These are phyloP conservation scores for Hypomyces rosellus DNA, from an alignment of 2,329 filamentous ascomycete genomes.

Conservation along the genomic window DNA sequence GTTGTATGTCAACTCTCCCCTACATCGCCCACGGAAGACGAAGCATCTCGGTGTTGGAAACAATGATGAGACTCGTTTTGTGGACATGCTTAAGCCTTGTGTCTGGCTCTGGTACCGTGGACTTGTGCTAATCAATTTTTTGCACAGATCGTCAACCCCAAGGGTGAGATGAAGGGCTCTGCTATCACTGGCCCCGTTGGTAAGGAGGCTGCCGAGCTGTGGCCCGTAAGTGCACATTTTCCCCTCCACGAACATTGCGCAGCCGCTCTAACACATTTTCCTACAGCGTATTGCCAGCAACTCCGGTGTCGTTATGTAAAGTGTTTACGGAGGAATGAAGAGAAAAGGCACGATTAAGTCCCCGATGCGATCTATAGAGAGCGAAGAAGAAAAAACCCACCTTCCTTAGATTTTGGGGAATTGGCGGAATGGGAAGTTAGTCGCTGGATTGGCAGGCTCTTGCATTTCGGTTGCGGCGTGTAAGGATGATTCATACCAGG, in stretches of 20 bases:
- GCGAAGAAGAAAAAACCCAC: slow-evolving; percentile 18
- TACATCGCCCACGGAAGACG: background rate
- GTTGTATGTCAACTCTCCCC: slow-evolving; percentile 60
- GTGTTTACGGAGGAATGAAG: slow-evolving; percentile 26
- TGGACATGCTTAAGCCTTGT: background rate
- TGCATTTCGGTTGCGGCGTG: slow-evolving; percentile 50
- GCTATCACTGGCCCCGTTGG: slow-evolving; percentile 98
- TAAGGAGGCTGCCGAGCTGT: slow-evolving; percentile 99
- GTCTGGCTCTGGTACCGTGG: too few species aligned
- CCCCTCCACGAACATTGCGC: background rate
- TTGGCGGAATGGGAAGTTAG: slow-evolving; percentile 22
- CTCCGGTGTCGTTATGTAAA: slow-evolving; percentile 99
- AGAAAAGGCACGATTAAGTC: slow-evolving; percentile 27
- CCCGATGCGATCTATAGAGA: slow-evolving; percentile 30
- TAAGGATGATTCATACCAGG: slow-evolving; percentile 47
- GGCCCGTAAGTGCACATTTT: slow-evolving; percentile 66
- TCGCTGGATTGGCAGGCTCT: slow-evolving; percentile 41
- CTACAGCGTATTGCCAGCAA: slow-evolving; percentile 95
- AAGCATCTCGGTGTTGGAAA: background rate
- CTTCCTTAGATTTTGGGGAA: slow-evolving; percentile 14
- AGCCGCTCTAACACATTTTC: background rate
- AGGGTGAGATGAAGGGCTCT: slow-evolving; percentile 99
- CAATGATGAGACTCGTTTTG: background rate
- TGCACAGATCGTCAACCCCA: slow-evolving; percentile 93
- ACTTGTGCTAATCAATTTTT: slow-evolving; percentile 28